Conservation (phyloP, 805 yeast species). For the Wickerhamomyces hampshirensis region DNA sequence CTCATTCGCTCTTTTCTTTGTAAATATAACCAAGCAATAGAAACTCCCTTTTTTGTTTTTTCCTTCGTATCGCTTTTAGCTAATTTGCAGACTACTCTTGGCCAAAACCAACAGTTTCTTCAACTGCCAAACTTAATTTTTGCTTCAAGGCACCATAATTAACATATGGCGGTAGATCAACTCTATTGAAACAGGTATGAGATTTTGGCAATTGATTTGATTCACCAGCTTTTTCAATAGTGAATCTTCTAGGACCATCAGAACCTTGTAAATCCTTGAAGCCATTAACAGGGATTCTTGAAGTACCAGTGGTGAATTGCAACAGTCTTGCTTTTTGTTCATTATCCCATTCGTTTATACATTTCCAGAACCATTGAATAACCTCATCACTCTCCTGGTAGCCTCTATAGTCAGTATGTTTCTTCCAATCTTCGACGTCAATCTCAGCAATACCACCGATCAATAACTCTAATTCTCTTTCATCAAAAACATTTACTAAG, state of each 20-base stretch:
- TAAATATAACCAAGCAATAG: too few relatives aligned
- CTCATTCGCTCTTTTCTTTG: too few relatives aligned
- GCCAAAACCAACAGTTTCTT: conserved; percentile 98
- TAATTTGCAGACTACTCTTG: conserved; percentile 71
- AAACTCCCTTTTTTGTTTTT: neutral
- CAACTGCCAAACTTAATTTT: conserved; percentile 93
- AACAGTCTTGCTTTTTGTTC: conserved; percentile 94
- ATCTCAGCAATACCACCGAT: conserved; percentile 98
- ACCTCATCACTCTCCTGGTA: conserved; percentile 95
- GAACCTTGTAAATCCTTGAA: conserved; percentile 98
- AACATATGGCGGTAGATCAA: conserved; percentile 91
- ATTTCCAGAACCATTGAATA: conserved; percentile 98
- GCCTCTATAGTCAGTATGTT: conserved; percentile 97
- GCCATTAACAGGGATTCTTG: conserved; percentile 98
- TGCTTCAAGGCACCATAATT: conserved; percentile 81
- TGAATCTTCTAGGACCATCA: conserved; percentile 98
- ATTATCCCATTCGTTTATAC: conserved; percentile 89
- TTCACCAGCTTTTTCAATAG: conserved; percentile 98
- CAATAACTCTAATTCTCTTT: conserved; percentile 91
- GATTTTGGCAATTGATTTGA: conserved; percentile 89
- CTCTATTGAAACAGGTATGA: conserved; percentile 98
- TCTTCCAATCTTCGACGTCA: conserved; percentile 98
- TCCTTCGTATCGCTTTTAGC: neutral
- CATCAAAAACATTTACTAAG: conserved; percentile 93
- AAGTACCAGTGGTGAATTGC: conserved; percentile 98